phyloP scores from a whole-genome alignment of 495 filamentous ascomycete genomes.

The Darksidea phi region DNA sequence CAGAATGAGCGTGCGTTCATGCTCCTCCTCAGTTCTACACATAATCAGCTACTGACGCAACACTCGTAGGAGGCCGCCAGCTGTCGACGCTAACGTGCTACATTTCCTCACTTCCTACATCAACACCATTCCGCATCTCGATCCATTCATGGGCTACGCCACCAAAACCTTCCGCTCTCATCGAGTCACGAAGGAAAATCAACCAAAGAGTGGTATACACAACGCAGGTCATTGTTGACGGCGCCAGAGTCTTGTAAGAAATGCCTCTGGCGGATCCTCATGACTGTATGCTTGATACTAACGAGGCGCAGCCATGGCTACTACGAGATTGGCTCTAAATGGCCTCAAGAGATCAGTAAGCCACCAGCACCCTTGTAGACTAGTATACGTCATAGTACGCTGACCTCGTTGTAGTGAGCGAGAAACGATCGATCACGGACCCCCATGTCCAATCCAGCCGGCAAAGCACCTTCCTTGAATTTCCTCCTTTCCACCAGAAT shows the following conservation, averaged over 20 bases:
- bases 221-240: conserved; percentile 70
- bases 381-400: conserved; percentile 32
- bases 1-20: conserved; percentile 58
- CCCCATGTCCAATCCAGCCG: conserved; percentile 9
- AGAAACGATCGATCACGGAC: conserved; percentile 7
- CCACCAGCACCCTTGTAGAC: neutral
- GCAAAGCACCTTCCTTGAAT: conserved; percentile 52
- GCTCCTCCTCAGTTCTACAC: neutral
- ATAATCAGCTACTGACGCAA: neutral
- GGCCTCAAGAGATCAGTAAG: conserved; percentile 38
- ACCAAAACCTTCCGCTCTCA: conserved; percentile 32
- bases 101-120: conserved; percentile 62
- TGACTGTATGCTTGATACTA: neutral
- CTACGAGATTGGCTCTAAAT: conserved; percentile 21
- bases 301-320: conserved; percentile 22
- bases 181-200: conserved; percentile 28
- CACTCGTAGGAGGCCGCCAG: conserved; percentile 41
- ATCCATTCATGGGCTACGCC: conserved; percentile 76
- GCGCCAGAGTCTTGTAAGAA: conserved; percentile 61
- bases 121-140: conserved; percentile 69
- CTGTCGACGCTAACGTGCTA: conserved; percentile 76
- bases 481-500: conserved; percentile 71
- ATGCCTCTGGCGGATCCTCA: neutral
- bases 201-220: conserved; percentile 57
- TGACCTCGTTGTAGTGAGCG: conserved; percentile 51